phyloP scores from a whole-genome alignment of 2,329 filamentous ascomycete species.

The Fusarium poae region DNA sequence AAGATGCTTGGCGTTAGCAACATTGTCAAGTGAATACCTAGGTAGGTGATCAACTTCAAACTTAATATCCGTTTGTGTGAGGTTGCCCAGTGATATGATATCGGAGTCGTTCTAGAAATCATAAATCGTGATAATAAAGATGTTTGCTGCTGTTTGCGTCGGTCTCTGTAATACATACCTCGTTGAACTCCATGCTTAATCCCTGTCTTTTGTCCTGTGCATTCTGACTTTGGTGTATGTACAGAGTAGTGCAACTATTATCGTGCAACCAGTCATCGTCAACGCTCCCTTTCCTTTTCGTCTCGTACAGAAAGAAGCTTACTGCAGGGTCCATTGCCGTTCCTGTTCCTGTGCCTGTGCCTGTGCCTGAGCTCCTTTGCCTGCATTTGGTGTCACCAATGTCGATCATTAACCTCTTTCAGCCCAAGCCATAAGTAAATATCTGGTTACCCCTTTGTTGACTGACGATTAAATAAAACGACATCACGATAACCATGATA shows the following conservation, averaged over 20 bases:
- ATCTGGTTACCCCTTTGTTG: conserved; percentile 3
- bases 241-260: background rate
- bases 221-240: conserved; percentile 5
- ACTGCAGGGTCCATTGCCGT: conserved; percentile 12
- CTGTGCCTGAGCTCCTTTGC: conserved; percentile 7
- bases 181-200: conserved; percentile 18
- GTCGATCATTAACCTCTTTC: conserved; percentile 28
- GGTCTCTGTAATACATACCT: conserved; percentile 10
- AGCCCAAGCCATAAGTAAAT: conserved; percentile 6
- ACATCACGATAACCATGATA: conserved; percentile 9
- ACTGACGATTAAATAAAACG: background rate
- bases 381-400: conserved; percentile 9
- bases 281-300: conserved; percentile 4
- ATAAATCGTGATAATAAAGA: conserved; percentile 24
- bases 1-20: conserved; percentile 9
- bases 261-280: conserved; percentile 6
- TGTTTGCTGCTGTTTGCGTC: background rate
- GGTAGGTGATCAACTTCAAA: conserved; percentile 6
- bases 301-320: conserved; percentile 2
- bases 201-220: conserved; percentile 17
- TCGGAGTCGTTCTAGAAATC: conserved; percentile 3
- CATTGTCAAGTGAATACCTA: background rate
- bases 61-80: conserved; percentile 23
- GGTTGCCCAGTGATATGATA: conserved; percentile 48
- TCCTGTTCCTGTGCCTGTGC: conserved; percentile 5